Evolutionary conservation across 2,329 filamentous ascomycete genomes (phyloP).

Genomic region (Trichoderma simmonsii): DNA sequence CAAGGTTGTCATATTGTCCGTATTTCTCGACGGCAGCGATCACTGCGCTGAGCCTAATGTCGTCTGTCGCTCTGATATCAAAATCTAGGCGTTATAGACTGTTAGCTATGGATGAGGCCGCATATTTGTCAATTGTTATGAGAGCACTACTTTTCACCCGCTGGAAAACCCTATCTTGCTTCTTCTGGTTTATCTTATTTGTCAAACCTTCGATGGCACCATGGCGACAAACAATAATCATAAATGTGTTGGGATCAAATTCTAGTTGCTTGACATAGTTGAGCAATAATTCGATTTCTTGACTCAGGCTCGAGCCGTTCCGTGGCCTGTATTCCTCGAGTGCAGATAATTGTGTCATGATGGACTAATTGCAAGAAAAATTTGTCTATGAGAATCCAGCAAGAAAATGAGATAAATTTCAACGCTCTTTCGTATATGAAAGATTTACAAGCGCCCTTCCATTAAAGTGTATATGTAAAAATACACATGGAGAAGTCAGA

Average conservation of each 20-base stretch:
- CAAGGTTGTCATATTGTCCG: not conserved
- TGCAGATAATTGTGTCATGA: not conserved
- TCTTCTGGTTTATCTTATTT: not conserved
- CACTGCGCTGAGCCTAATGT: not conserved
- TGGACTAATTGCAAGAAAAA: not conserved
- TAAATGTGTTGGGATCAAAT: not conserved
- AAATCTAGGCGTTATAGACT: not conserved
- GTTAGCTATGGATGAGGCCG: not conserved
- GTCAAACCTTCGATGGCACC: not conserved
- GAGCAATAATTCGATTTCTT: not conserved
- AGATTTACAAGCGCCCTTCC: not conserved
- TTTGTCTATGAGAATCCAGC: not conserved
- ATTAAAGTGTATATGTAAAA: not conserved
- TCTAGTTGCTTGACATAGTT: not conserved
- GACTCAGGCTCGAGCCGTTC: not conserved
- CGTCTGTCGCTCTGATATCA: not conserved
- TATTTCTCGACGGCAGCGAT: not conserved
- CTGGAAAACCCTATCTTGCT: not conserved
- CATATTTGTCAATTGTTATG: accelerated
- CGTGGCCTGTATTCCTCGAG: not conserved
- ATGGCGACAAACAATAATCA: not conserved
- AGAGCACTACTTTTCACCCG: not conserved
- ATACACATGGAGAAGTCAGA: not conserved
- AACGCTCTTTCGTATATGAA: not conserved
- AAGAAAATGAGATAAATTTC: not conserved